Conservation (phyloP, 1,284 basidiomycete genomes). For the Cerioporus squamosus region DNA sequence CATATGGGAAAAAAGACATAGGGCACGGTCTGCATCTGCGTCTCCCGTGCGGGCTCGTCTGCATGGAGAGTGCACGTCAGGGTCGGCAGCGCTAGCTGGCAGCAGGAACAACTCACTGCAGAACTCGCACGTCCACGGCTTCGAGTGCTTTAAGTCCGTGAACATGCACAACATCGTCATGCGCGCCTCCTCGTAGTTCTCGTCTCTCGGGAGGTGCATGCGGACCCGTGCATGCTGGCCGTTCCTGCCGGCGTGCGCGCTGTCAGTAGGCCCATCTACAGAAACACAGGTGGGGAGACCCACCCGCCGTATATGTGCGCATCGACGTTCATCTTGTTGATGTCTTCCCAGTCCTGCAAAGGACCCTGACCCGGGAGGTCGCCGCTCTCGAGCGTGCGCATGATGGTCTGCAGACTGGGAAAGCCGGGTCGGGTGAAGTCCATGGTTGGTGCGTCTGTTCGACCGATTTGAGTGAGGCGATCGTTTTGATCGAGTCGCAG, state of each 20-base stretch:
- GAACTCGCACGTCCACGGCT: conserved; percentile 16
- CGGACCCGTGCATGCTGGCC: conserved; percentile 9
- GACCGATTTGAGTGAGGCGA: too few species aligned
- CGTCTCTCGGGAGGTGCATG: conserved; percentile 15
- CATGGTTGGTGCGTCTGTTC: too few species aligned
- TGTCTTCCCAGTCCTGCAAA: conserved; percentile 12
- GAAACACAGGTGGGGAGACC: not conserved
- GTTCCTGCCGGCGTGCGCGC: not conserved
- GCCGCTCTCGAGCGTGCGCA: conserved; percentile 2
- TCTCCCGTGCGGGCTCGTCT: conserved; percentile 12
- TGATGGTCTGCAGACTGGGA: not conserved
- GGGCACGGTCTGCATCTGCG: conserved; percentile 11
- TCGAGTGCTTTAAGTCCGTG: conserved; percentile 15
- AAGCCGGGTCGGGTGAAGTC: too few species aligned
- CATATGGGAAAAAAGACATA: conserved; percentile 8
- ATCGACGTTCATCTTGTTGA: conserved; percentile 11
- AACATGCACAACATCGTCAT: conserved; percentile 7
- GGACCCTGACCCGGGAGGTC: conserved; percentile 8
- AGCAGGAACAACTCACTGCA: not conserved
- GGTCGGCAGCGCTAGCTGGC: not conserved
- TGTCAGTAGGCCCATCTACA: too few species aligned
- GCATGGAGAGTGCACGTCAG: not conserved
- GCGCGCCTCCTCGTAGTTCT: conserved; percentile 4
- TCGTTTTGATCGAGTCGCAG: too few species aligned
- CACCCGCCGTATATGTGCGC: conserved; percentile 12